Evolutionary conservation across 2,329 filamentous ascomycete species (phyloP).

Genomic region (Paramyrothecium roridum): DNA sequence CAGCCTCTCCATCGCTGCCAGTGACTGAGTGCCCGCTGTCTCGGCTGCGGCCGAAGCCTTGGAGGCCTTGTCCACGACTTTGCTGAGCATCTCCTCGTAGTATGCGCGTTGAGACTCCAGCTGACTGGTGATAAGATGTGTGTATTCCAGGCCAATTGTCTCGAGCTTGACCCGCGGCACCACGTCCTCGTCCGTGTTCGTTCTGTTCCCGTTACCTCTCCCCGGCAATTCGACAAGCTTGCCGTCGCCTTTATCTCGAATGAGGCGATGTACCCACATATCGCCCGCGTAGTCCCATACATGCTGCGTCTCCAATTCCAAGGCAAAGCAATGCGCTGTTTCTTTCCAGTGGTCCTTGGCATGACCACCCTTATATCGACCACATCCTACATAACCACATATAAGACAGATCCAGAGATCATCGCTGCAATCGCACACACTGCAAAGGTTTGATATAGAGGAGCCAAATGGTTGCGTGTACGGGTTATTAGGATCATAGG

Average conservation of each 20-base stretch:
- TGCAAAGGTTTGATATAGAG: conserved; percentile 68
- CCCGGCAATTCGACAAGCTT: conserved; percentile 88
- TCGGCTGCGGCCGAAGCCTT: conserved; percentile 68
- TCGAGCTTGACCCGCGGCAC: conserved; percentile 68
- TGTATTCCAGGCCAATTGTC: conserved; percentile 89
- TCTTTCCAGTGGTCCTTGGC: conserved; percentile 92
- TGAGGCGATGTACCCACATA: conserved; percentile 91
- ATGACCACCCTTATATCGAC: conserved; percentile 89
- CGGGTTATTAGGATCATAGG: conserved; percentile 45
- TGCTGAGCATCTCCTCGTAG: conserved; percentile 88
- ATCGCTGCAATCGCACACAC: conserved; percentile 71
- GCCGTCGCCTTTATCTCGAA: conserved; percentile 88
- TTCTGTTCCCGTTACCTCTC: conserved; percentile 30
- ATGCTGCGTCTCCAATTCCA: conserved; percentile 89
- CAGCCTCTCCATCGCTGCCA: conserved; percentile 47
- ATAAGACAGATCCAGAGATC: conserved; percentile 96
- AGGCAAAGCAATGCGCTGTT: conserved; percentile 84
- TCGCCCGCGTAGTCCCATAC: conserved; percentile 98
- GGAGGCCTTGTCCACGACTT: conserved; percentile 84
- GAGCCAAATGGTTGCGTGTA: conserved; percentile 56
- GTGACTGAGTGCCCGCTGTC: conserved; percentile 50
- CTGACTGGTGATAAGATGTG: conserved; percentile 87
- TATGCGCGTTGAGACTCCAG: conserved; percentile 90
- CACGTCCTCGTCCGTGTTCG: conserved; percentile 55
- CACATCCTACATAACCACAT: conserved; percentile 89